Base-by-base conservation (phyloP, 2,329 filamentous ascomycete species). In the Juglanconis juglandina region DNA sequence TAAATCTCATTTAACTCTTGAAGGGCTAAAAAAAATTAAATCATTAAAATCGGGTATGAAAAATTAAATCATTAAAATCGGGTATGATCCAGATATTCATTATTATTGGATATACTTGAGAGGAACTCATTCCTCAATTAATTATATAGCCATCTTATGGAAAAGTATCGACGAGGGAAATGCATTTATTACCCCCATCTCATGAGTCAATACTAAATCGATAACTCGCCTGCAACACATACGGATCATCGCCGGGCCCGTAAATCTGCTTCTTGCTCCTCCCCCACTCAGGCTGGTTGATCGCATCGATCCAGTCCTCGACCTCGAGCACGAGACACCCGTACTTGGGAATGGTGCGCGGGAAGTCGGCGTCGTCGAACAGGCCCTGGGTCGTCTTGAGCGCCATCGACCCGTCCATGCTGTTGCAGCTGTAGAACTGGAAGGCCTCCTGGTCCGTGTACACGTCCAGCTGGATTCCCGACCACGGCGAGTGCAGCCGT, bases 91-190 rank as follows among this genome's bases (percentile, higher is more conserved):
- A 39, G 11, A 11, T 7, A 39, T 39, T 39, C 11, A 39, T 39
- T 39, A 11, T 39, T 7, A 39, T 39, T 39, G 11, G 7, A 39
- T 39, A 8, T 39, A 11, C 2, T 8, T 39, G 35, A 39, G 35
- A 39, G 35, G 35, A 39, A 8, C 8, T 39, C 35, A 39, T 11
- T 39, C 35, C 35, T 39, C 35, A 39, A 39, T 39, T 39, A 39
- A 39, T 39, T 39, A 11, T 8, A 39, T 39, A 39, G 11, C 35
- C 35, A 24, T 24, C 24, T 24, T 24, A 24, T 24, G 24, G 24
- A 24, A 24, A 72, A 98, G 94, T 73, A 99, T 99, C 67, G 95
- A 99, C 76, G 99, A 95, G 95, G 95, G 95, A 0, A 98, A 98
- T 77, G 95, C 95, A 0, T 99, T 3, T 11, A 39, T 39, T 11